Base-by-base conservation (phyloP, 495 filamentous ascomycete genomes). In the Hypoxylon fragiforme region DNA sequence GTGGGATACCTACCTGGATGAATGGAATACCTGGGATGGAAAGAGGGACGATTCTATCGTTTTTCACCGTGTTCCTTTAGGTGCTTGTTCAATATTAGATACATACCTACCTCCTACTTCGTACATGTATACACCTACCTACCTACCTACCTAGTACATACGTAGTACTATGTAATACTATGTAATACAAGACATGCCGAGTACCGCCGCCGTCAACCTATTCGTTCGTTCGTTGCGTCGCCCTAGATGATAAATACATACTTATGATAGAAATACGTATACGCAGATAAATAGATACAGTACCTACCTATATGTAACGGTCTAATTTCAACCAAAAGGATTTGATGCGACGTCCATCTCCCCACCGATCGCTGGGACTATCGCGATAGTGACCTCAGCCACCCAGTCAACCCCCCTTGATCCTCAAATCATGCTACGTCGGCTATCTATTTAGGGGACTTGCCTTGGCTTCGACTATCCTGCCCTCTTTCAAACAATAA, bases 281-380 rank as follows among this genome's bases (percentile, higher is more conserved):
- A n/a, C n/a, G n/a, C n/a, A n/a, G n/a, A n/a, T n/a, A n/a, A n/a
- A n/a, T n/a, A n/a, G n/a, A n/a, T n/a, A n/a, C n/a, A n/a, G n/a
- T n/a, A n/a, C n/a, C n/a, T n/a, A n/a, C n/a, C n/a, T n/a, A 6
- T 36, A 48, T 42, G 44, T 44, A 56, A 56, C 45, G n/a, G 39
- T 49, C 35, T 18, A 30, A 20, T 13, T 31, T 34, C n/a, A n/a
- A 20, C 13, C 37, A 51, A 40, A 51, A 37, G 47, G 41, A n/a
- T n/a, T 32, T 35, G 35, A 57, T 50, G 45, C 35, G 31, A 57
- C 54, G 35, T 57, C 12, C 30, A 18, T 13, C 31, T 16, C 7
- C 30, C 30, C 6, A n/a, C 14, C 26, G 21, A 36, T 43, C 52
- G 37, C 35, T n/a, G n/a, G n/a, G n/a, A n/a, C 38, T 15, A 35